Evolutionary conservation across 192 early-diverging fungal genomes (phyloP), one percentile per base, ranked within the genome.

Genomic region (Coemansia sp.): DNA sequence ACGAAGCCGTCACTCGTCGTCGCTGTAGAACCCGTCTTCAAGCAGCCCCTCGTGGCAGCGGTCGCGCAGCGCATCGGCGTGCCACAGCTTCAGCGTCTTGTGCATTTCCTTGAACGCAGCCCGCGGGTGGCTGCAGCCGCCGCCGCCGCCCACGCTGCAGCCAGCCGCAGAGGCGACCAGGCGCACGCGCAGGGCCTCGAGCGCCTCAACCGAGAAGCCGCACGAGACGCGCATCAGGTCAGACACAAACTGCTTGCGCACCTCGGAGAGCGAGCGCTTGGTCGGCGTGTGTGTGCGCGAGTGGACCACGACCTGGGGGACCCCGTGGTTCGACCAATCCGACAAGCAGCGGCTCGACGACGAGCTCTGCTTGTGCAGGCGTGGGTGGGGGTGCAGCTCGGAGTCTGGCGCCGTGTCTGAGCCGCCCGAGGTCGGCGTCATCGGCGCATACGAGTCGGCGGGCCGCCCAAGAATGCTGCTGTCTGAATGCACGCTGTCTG

Each of bases 151-250:
- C 14, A 22, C n/a, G n/a, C n/a, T n/a, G n/a, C n/a, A n/a, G n/a
- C n/a, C n/a, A n/a, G n/a, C n/a, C n/a, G n/a, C n/a, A n/a, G n/a
- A n/a, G 6, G 52, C 19, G 1, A 24, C 35, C 35, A 64, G 47
- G 9, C 54, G 46, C 25, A 56, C 62, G 12, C 62, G 54, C 5
- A 64, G 35, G 5, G 54, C 6, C 47, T 64, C 62, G 30, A 64
- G 33, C 12, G 54, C 54, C 25, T 64, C 62, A 5, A 50, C 33
- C 1, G 54, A 38, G 8, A 60, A 60, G 8, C 58, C 58, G 14
- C 31, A 22, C 1, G 46, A 48, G 14, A 60, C 22, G 8, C 29
- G 25, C 5, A 38, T 18, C 31, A 60, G 32, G 25, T 60, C 58
- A 4, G 45, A 5, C 7, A 50, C 45, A 11, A 60, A 38, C 1